Percentiles rank a stretch among this genome's conserved stretches.
Conservation (phyloP, 2,329 filamentous ascomycete genomes). For the Coniella vitis region DNA sequence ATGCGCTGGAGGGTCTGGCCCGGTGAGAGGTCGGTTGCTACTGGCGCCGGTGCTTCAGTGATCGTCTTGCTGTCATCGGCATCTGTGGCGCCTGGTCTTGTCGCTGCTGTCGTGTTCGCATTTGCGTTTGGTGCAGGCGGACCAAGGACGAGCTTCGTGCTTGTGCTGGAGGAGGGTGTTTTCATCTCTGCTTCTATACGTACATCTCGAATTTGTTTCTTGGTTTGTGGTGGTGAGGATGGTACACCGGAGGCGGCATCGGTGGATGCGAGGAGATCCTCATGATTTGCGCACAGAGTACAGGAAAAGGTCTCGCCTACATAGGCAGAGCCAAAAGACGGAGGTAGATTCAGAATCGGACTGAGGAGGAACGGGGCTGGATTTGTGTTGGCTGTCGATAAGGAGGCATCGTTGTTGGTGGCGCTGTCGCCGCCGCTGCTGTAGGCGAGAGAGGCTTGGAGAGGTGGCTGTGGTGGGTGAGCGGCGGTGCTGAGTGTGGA, state of each 20-base stretch:
- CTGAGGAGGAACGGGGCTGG: constrained; percentile 51
- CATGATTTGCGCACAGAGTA: constrained; percentile 93
- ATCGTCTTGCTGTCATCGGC: constrained; percentile 18
- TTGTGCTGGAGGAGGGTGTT: constrained; percentile 55
- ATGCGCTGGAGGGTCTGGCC: constrained; percentile 73
- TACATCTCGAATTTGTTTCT: constrained; percentile 62
- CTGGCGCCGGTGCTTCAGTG: too few relatives aligned
- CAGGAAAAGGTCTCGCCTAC: constrained; percentile 94
- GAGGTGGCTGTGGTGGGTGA: background rate
- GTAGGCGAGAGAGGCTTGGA: constrained; percentile 9
- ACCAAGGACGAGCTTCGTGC: constrained; percentile 57
- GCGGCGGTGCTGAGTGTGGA: constrained; percentile 18
- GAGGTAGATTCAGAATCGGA: constrained; percentile 72
- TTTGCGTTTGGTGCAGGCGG: constrained; percentile 23
- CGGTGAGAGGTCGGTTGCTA: constrained; percentile 46
- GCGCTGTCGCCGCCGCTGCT: constrained; percentile 35
- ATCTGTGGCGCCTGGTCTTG: constrained; percentile 8
- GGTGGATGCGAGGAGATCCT: constrained; percentile 34
- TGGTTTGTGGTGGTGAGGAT: constrained; percentile 6
- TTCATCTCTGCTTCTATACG: constrained; percentile 91
- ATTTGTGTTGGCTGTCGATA: constrained; percentile 37
- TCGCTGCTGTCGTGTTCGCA: constrained; percentile 7
- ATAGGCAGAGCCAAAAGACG: constrained; percentile 88
- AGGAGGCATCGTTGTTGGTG: constrained; percentile 36
- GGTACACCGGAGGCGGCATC: background rate